Conservation (phyloP, 257 asterid genomes). For the Solanum bulbocastanum region DNA sequence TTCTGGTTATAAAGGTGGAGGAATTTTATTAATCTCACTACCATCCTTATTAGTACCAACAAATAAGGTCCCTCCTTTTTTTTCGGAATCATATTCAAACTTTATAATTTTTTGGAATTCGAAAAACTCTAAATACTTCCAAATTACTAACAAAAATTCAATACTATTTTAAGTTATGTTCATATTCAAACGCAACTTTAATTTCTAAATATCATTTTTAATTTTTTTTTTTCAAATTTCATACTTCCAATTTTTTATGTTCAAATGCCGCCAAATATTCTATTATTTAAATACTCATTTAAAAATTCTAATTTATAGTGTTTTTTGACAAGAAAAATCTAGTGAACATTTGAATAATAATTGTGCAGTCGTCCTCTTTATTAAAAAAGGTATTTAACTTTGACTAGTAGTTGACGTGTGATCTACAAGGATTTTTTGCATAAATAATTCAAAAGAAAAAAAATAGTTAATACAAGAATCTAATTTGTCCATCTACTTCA, state of each 20-base stretch:
- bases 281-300: background rate
- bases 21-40: background rate
- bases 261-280: background rate
- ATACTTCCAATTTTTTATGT: background rate
- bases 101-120: background rate
- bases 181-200: background rate
- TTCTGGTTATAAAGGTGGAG: background rate
- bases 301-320: background rate
- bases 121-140: background rate
- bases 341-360: background rate
- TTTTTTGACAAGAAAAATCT: background rate
- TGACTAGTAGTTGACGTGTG: background rate
- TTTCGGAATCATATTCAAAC: background rate
- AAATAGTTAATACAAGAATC: background rate
- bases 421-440: background rate
- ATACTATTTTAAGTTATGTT: background rate
- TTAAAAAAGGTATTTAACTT: background rate
- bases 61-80: background rate
- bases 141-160: background rate
- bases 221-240: background rate
- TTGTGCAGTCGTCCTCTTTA: background rate
- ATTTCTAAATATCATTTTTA: background rate
- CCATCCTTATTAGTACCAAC: background rate
- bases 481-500: background rate
- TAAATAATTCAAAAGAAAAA: background rate